Percentiles rank a stretch among this genome's conserved stretches.
Conservation (phyloP, 257 asterid species). For the Nicotiana tabacum region DNA sequence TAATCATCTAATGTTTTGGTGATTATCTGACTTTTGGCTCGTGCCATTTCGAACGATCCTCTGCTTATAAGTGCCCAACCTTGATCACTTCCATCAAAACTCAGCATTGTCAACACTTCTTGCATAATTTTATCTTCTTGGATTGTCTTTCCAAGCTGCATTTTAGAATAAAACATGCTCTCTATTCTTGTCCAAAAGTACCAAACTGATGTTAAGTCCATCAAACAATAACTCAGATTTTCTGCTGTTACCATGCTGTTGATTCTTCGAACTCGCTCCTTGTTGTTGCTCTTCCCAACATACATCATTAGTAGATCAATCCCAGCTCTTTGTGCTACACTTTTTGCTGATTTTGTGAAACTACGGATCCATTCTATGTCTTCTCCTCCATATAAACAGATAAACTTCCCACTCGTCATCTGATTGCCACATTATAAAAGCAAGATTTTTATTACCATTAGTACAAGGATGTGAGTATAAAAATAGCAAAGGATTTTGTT, state of each 20-base stretch:
- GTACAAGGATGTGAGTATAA: background rate
- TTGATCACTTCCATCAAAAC: constrained; percentile 48
- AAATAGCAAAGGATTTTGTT: background rate
- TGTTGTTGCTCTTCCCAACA: constrained; percentile 43
- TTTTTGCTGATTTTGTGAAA: constrained; percentile 32
- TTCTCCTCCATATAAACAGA: constrained; percentile 79
- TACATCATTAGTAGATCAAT: constrained; percentile 58
- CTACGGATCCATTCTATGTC: constrained; percentile 54
- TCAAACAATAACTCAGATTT: constrained; percentile 42
- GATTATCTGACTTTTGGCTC: constrained; percentile 51
- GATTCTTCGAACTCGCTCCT: constrained; percentile 34
- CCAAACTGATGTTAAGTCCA: constrained; percentile 44
- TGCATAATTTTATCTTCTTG: constrained; percentile 45
- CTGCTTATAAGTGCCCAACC: constrained; percentile 76
- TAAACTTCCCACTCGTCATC: constrained; percentile 40
- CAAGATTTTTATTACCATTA: background rate
- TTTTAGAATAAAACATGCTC: constrained; percentile 79
- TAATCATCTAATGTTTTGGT: constrained; percentile 32
- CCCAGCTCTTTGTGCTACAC: constrained; percentile 27
- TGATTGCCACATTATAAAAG: constrained; percentile 12
- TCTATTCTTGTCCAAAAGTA: constrained; percentile 72
- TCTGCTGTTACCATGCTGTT: constrained; percentile 25
- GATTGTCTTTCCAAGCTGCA: constrained; percentile 39
- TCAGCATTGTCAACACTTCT: constrained; percentile 58
- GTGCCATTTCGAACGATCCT: constrained; percentile 51